phyloP scores from a whole-genome alignment of 2,329 filamentous ascomycete genomes.

The Lecanicillium sp. region DNA sequence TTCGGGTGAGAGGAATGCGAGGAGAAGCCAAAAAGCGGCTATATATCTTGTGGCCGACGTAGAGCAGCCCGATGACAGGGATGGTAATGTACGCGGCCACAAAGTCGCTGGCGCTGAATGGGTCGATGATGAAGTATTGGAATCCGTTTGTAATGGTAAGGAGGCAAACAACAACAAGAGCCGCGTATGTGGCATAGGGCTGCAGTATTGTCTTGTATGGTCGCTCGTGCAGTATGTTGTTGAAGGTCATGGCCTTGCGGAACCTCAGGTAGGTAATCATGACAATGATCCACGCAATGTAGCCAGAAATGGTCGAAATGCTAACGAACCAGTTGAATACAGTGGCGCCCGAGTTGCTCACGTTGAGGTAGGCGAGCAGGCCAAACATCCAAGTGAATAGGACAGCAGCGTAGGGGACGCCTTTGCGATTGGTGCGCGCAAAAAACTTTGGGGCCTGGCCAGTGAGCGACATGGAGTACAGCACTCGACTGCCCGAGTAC shows the following conservation, averaged over 20 bases:
- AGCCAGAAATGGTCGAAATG: conserved; percentile 55
- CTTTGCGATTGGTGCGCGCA: conserved; percentile 49
- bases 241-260: conserved; percentile 44
- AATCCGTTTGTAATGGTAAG: conserved; percentile 71
- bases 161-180: conserved; percentile 49
- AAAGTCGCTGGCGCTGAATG: conserved; percentile 58
- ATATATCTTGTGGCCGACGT: conserved; percentile 51
- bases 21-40: conserved; percentile 23
- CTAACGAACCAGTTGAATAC: conserved; percentile 69
- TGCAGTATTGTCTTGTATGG: conserved; percentile 47
- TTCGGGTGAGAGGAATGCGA: too few species aligned
- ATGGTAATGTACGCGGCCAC: conserved; percentile 57
- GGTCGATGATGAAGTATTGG: conserved; percentile 59
- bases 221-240: conserved; percentile 41
- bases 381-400: conserved; percentile 50
- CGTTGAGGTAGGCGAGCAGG: conserved; percentile 63
- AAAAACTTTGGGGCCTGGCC: conserved; percentile 59
- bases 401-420: conserved; percentile 51
- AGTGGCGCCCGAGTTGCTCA: conserved; percentile 50
- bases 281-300: conserved; percentile 53
- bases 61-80: conserved; percentile 55
- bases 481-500: conserved; percentile 61
- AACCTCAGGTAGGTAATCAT: conserved; percentile 53
- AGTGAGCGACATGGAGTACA: conserved; percentile 60
- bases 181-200: conserved; percentile 57